Base-by-base conservation (phyloP, 2,329 filamentous ascomycete genomes). In the Zymoseptoria tritici region DNA sequence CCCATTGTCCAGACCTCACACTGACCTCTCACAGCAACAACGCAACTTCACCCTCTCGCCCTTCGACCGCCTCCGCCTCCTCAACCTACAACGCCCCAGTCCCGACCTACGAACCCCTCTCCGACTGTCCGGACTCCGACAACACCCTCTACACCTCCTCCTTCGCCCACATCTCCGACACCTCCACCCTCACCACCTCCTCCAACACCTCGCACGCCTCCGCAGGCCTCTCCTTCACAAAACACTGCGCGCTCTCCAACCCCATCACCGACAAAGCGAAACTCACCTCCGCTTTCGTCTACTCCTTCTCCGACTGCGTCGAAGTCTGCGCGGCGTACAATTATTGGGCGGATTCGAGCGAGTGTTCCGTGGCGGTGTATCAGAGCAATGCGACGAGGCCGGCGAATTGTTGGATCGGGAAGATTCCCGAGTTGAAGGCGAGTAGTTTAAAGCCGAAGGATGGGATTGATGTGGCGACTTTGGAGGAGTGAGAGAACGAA, bases 221-320 rank as follows among this genome's bases (percentile, higher is more conserved):
- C 55, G 57, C 67, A 2, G 65, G 64, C 46, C 62, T 69, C 1
- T 64, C 64, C n/a, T 74, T 73, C 62, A 72, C 68, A 13, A 67
- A 68, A 55, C 67, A 70, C 67, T 74, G 72, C 68, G 63, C 70
- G 55, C 57, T 69, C 60, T 55, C 65, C 49, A 68, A 64, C 22
- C 72, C 72, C 4, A 60, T 73, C 8, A 56, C 64, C 6, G 26
- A 50, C 9, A 56, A 64, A n/a, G 57, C 62, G 21, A 62, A 59
- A 11, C 64, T 72, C 49, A 60, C 67, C 4, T 62, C 68, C 57
- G 71, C 69, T 7, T 74, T 68, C 61, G 72, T 73, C 19, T 74
- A 74, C 64, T 68, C 64, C 57, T 71, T 74, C 62, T 62, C 62
- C 61, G 72, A 74, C 58, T 74, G 72, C 64, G 66, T 74, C 26